Percentiles rank a stretch among this genome's conserved stretches.
Evolutionary conservation across 73 alveolate genomes (phyloP).

Genomic region (Diophrys appendiculata): DNA sequence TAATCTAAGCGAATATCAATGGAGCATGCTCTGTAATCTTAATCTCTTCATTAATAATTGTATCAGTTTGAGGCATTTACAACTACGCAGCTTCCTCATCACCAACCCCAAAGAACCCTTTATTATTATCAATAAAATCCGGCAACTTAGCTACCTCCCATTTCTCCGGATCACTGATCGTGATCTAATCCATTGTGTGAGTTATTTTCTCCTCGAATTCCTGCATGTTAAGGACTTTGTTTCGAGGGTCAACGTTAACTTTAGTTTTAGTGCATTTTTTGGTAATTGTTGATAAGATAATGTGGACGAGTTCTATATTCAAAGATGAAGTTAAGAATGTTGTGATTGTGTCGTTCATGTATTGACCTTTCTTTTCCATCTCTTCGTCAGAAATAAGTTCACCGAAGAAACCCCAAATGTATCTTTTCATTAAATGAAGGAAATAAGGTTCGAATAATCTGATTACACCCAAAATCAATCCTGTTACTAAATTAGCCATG

Average conservation of each 20-base stretch:
- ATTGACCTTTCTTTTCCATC: conserved; percentile 29
- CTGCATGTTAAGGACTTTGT: background rate
- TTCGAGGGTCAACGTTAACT: background rate
- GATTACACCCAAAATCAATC: conserved; percentile 46
- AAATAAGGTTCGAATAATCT: conserved; percentile 59
- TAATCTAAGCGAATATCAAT: conserved; percentile 31
- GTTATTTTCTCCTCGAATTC: conserved; percentile 1
- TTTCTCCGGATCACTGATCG: conserved; percentile 57
- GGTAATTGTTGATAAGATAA: conserved; percentile 44
- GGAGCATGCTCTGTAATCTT: conserved; percentile 61
- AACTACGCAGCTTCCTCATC: background rate
- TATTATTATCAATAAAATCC: conserved; percentile 23
- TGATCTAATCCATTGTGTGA: conserved; percentile 31
- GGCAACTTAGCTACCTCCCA: conserved; percentile 60
- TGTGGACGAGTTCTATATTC: conserved; percentile 62
- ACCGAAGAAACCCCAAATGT: background rate
- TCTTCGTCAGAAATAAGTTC: conserved; percentile 26
- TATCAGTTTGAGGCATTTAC: conserved; percentile 10
- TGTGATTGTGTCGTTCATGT: conserved; percentile 44
- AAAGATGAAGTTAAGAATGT: conserved; percentile 61
- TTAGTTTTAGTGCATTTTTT: conserved; percentile 10
- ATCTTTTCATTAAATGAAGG: conserved; percentile 29
- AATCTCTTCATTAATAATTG: conserved; percentile 51
- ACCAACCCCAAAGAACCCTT: background rate
- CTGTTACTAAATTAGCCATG: conserved; percentile 42